Evolutionary conservation across 2,329 filamentous ascomycete genomes (phyloP), one percentile per base, ranked within the genome.

Genomic region (Aspergillus melleus): DNA sequence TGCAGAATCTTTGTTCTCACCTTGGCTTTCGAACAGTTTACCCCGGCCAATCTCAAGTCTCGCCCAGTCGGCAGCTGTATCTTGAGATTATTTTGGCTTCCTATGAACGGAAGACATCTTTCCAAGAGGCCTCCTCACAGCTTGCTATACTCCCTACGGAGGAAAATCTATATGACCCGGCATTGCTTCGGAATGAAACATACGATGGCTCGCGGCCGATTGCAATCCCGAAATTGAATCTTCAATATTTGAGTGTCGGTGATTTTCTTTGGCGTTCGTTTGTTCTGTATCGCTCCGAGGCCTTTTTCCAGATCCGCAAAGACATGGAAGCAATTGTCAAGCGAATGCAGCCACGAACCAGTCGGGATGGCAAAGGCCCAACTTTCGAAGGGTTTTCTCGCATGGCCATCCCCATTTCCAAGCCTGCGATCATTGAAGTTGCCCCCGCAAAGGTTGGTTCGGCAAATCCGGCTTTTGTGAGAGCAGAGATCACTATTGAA

Each of bases 181-280:
- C 87, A 26, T 84, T 96, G 55, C 77, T 93, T 58, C 86, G 92
- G 59, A 94, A 94, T 58, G 93, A 97, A 69, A 83, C 83, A 8
- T 98, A 97, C 69, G 89, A 96, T 73, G 93, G 93, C 26, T 92
- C 91, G 24, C 86, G 86, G 52, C 93, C 95, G 5, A 82, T 99
- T 59, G 91, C 95, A 2, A 87, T 99, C 49, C 95, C 95, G 2
- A 99, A 99, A 74, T 79, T 98, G 50, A 99, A 97, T 68, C 80
- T 99, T 29, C 95, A 99, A 72, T 99, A 99, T 75, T 82, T 99
- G 14, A 96, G 93, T 2, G 87, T 96, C 54, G 92, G 92, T 2
- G 95, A 99, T 75, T 99, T 99, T 68, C 79, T 99, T n/a, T 99
- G 93, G 92, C 86, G 96, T 63, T 92, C 94, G 0, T 89, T 98